A percentile compares a stretch with the other conserved stretches of the same genome.
Conservation (phyloP, 495 filamentous ascomycete species). For the Aspergillus sclerotioniger region DNA sequence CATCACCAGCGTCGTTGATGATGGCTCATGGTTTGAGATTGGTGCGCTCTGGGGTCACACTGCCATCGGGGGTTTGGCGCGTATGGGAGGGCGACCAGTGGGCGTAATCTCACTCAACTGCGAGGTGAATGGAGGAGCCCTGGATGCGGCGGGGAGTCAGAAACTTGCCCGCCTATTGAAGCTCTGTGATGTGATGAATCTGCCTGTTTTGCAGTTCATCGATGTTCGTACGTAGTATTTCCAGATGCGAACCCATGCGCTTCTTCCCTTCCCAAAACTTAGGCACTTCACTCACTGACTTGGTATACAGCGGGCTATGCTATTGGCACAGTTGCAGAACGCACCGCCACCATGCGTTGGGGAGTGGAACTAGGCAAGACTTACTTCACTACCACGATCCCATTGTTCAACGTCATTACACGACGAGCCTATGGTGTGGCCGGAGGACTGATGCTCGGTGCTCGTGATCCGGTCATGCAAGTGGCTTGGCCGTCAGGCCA, state of each 20-base stretch:
- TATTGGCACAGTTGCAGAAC: slow-evolving; percentile 60
- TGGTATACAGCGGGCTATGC: slow-evolving; percentile 51
- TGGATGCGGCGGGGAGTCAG: slow-evolving; percentile 59
- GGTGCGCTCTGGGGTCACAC: slow-evolving; percentile 60
- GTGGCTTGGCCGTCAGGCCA: slow-evolving; percentile 62
- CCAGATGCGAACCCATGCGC: neutral
- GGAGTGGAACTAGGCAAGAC: slow-evolving; percentile 57
- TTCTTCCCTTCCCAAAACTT: neutral
- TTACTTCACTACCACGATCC: slow-evolving; percentile 58
- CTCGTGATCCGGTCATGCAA: slow-evolving; percentile 55
- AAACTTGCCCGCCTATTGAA: slow-evolving; percentile 59
- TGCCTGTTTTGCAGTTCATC: slow-evolving; percentile 61
- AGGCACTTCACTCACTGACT: slow-evolving; percentile 2
- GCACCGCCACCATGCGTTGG: slow-evolving; percentile 62
- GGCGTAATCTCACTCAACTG: slow-evolving; percentile 58
- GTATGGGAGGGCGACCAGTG: slow-evolving; percentile 53
- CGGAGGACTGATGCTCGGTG: slow-evolving; percentile 60
- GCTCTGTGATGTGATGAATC: slow-evolving; percentile 62
- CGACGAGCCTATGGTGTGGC: slow-evolving; percentile 59
- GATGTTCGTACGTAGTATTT: slow-evolving; percentile 48
- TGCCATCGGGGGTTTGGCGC: slow-evolving; percentile 56
- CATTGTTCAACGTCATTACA: slow-evolving; percentile 59
- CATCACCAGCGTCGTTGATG: slow-evolving; percentile 55
- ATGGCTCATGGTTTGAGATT: slow-evolving; percentile 59
- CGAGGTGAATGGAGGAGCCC: slow-evolving; percentile 58